Evolutionary conservation across 768 basidiomycete species (phyloP).

Genomic region (Tremella fuciformis): DNA sequence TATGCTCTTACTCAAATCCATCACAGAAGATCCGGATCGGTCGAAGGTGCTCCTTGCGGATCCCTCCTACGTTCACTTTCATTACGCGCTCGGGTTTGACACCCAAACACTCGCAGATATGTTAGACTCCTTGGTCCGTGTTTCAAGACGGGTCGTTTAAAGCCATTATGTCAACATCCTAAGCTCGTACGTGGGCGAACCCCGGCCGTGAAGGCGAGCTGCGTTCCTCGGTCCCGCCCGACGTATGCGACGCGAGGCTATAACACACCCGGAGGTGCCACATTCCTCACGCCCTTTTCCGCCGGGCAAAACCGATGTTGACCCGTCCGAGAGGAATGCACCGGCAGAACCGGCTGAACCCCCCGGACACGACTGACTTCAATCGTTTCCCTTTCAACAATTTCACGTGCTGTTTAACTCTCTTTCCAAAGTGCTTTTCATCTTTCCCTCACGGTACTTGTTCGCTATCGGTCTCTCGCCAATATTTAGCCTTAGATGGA

Average conservation of each 20-base stretch:
- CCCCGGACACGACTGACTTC: slow-evolving; percentile 65
- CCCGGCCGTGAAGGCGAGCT: slow-evolving; percentile 61
- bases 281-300: slow-evolving; percentile 63
- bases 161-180: slow-evolving; percentile 75
- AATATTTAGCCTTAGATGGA: slow-evolving; percentile 82
- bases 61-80: slow-evolving; percentile 66
- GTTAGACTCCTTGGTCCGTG: slow-evolving; percentile 84
- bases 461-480: slow-evolving; percentile 79
- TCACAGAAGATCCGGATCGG: slow-evolving; percentile 71
- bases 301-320: slow-evolving; percentile 65
- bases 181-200: slow-evolving; percentile 61
- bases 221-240: slow-evolving; percentile 64
- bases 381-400: slow-evolving; percentile 75
- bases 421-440: slow-evolving; percentile 78
- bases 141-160: slow-evolving; percentile 79
- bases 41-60: slow-evolving; percentile 69
- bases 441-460: slow-evolving; percentile 80
- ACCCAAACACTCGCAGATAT: slow-evolving; percentile 76
- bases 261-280: slow-evolving; percentile 68
- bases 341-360: slow-evolving; percentile 61
- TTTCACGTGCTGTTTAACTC: slow-evolving; percentile 78
- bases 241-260: slow-evolving; percentile 61
- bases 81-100: slow-evolving; percentile 67
- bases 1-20: slow-evolving; percentile 75
- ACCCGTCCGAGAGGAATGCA: slow-evolving; percentile 62